Evolutionary conservation across 768 basidiomycete species (phyloP), one percentile per base, ranked within the genome.

Genomic region (Clavaria fumosa): DNA sequence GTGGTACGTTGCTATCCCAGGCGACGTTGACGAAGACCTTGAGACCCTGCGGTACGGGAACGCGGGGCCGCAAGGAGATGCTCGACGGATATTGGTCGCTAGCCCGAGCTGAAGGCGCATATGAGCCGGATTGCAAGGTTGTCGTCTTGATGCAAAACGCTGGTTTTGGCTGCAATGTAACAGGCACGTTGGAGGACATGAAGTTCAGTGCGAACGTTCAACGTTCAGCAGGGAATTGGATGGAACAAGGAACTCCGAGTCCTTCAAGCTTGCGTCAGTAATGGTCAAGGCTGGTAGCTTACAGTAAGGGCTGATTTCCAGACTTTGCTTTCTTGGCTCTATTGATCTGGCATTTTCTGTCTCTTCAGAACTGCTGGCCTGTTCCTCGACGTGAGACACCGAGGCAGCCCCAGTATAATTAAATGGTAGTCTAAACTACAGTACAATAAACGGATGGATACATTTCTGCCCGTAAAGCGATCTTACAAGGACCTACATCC

Each of bases 21-120:
- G 74, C 70, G 10, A 86, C 58, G 47, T 86, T 86, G 21, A 83
- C 56, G 51, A 86, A 86, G 23, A 83, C 53, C 54, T 86, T 84
- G 42, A 57, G 52, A 18, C 66, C 68, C 23, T 61, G 53, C 7
- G 66, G 59, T 15, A 78, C 56, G 7, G 54, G 44, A 17, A 60
- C 49, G 19, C 18, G 40, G 20, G 33, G 55, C 59, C 31, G 59
- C 55, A 12, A 55, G 52, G 18, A 53, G 35, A 23, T 41, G 17
- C n/a, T 15, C n/a, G 23, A 37, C 5, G 7, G 42, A 9, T 39
- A 34, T 15, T 42, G 23, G 21, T 34, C 20, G 19, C 47, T 37
- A n/a, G n/a, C n/a, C n/a, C n/a, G n/a, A n/a, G n/a, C n/a, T 9
- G 44, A 22, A 5, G 54, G 50, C 14, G 54, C 48, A 43, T 63